phyloP scores from a whole-genome alignment of 352 stramenopile species.

The Globisporangium lucens region DNA sequence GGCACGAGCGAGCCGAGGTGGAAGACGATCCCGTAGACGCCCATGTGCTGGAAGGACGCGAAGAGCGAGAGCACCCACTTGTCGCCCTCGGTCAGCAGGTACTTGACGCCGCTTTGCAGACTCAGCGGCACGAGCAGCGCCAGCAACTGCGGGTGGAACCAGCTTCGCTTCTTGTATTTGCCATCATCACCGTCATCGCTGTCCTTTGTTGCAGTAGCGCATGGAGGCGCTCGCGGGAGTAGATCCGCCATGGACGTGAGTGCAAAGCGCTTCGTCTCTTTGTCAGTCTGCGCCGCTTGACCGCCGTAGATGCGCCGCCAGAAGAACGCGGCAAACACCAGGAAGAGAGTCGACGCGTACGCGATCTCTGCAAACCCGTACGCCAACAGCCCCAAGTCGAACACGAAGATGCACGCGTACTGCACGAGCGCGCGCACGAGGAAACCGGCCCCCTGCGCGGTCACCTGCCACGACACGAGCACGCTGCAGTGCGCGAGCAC shows the following conservation, averaged over 20 bases:
- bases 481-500: constrained; percentile 74
- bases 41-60: constrained; percentile 91
- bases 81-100: constrained; percentile 96
- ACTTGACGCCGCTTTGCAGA: constrained; percentile 95
- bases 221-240: constrained; percentile 28
- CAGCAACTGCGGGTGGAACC: constrained; percentile 63
- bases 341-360: constrained; percentile 59
- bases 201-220: not conserved
- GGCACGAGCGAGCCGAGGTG: constrained; percentile 95
- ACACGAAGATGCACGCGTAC: constrained; percentile 58
- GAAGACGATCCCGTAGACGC: constrained; percentile 95
- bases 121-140: constrained; percentile 70
- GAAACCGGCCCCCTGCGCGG: constrained; percentile 73
- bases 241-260: constrained; percentile 53
- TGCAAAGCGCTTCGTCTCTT: constrained; percentile 21
- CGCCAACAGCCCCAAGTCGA: constrained; percentile 60
- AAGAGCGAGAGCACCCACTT: constrained; percentile 93
- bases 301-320: constrained; percentile 32
- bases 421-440: constrained; percentile 65
- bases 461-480: constrained; percentile 80
- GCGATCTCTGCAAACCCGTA: constrained; percentile 78
- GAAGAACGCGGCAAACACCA: constrained; percentile 60
- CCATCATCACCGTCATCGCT: not conserved
- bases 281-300: not conserved
- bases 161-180: constrained; percentile 10